Evolutionary conservation across 2,329 filamentous ascomycete species (phyloP).

Genomic region (Microsporum canis): DNA sequence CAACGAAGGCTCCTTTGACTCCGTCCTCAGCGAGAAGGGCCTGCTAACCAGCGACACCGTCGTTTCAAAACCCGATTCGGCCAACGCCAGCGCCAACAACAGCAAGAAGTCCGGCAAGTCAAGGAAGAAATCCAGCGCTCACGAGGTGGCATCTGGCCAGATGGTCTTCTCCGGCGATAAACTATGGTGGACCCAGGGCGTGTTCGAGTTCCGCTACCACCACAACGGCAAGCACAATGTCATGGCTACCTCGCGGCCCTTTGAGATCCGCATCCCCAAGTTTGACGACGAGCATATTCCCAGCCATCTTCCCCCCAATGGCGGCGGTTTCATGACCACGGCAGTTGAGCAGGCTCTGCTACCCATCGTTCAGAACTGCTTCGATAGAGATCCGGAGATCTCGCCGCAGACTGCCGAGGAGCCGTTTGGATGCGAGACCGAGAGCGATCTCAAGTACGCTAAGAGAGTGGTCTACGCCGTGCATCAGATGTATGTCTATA

Average conservation of each 20-base stretch:
- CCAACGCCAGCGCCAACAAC: slow-evolving; percentile 14
- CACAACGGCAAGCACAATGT: slow-evolving; percentile 86
- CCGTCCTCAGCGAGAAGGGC: slow-evolving; percentile 60
- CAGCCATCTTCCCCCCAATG: slow-evolving; percentile 40
- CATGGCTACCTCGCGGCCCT: slow-evolving; percentile 86
- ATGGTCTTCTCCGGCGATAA: slow-evolving; percentile 85
- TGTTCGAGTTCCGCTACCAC: slow-evolving; percentile 95
- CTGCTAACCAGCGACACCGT: slow-evolving; percentile 59
- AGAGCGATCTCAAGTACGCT: slow-evolving; percentile 79
- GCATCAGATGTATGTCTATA: slow-evolving; percentile 63
- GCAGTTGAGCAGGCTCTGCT: slow-evolving; percentile 68
- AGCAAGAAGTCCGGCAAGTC: slow-evolving; percentile 30
- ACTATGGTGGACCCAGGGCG: slow-evolving; percentile 91
- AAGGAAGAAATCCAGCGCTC: slow-evolving; percentile 22
- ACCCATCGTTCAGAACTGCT: slow-evolving; percentile 78
- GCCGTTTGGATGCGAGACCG: slow-evolving; percentile 71
- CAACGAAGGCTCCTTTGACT: slow-evolving; percentile 64
- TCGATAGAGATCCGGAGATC: slow-evolving; percentile 83
- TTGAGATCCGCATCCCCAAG: slow-evolving; percentile 72
- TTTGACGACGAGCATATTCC: slow-evolving; percentile 66
- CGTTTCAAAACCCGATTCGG: slow-evolving; percentile 29
- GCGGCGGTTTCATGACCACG: slow-evolving; percentile 40
- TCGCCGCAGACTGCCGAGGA: slow-evolving; percentile 71
- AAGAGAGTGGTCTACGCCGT: slow-evolving; percentile 88
- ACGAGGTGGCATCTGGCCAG: slow-evolving; percentile 61